phyloP scores from a whole-genome alignment of 2,329 filamentous ascomycete genomes.

The Microcyclospora tardicrescens region DNA sequence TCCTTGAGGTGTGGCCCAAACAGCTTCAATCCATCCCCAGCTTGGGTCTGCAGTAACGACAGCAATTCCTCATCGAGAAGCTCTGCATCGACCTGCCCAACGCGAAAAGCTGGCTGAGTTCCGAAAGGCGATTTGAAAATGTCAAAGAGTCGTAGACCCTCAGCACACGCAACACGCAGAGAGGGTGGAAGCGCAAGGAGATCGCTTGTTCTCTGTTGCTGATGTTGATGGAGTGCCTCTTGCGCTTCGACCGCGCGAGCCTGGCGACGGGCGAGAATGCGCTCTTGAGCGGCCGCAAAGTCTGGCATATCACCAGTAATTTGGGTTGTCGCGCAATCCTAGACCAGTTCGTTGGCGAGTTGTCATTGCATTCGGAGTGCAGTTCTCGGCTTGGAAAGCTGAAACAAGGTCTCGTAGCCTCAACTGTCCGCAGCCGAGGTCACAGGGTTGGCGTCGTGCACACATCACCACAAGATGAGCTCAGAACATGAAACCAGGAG shows the following conservation, averaged over 20 bases:
- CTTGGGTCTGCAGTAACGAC: constrained; percentile 71
- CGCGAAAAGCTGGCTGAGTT: constrained; percentile 74
- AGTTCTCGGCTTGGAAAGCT: too few species aligned
- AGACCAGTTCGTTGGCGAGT: too few species aligned
- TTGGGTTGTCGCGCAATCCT: too few species aligned
- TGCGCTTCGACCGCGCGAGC: constrained; percentile 50
- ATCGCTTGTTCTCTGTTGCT: constrained; percentile 23
- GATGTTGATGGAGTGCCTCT: constrained; percentile 40
- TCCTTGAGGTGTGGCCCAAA: constrained; percentile 67
- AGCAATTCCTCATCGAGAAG: constrained; percentile 87
- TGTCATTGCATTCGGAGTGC: too few species aligned
- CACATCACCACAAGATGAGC: too few species aligned
- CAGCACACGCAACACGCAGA: constrained; percentile 36
- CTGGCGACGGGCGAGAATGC: constrained; percentile 67
- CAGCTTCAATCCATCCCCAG: constrained; percentile 78
- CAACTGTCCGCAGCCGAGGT: too few species aligned
- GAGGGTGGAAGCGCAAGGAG: constrained; percentile 40
- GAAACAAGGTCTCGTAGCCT: too few species aligned
- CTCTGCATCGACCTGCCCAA: constrained; percentile 92
- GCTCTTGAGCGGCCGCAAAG: constrained; percentile 81
- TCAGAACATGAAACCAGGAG: too few species aligned
- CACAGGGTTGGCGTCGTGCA: too few species aligned
- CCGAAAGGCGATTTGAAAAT: constrained; percentile 67
- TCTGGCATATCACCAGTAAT: constrained; percentile 32
- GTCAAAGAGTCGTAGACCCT: constrained; percentile 9